Conservation (phyloP, 768 basidiomycete genomes). For the Rhodotorula sphaerocarpa region DNA sequence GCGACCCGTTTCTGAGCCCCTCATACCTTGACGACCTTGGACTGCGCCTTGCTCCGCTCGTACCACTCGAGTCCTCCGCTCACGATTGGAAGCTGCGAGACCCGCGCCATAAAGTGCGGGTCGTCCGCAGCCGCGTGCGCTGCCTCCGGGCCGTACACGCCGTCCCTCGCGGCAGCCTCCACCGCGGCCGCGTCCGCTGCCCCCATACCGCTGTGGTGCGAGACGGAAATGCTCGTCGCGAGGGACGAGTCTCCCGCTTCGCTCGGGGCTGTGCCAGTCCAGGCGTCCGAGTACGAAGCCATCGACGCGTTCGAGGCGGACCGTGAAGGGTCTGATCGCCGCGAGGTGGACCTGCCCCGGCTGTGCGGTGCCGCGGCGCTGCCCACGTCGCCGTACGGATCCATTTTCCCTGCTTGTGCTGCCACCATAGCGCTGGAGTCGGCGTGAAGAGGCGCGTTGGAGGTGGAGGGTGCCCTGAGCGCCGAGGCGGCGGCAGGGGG, state of each 20-base stretch:
- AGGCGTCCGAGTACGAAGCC: slow-evolving; percentile 15
- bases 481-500: neutral
- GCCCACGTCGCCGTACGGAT: too few relatives aligned
- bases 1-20: too few relatives aligned
- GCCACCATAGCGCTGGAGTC: neutral
- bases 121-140: neutral
- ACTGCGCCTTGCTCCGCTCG: slow-evolving; percentile 73
- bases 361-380: too few relatives aligned
- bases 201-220: too few relatives aligned
- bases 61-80: slow-evolving; percentile 32
- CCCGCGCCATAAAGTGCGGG: slow-evolving; percentile 30
- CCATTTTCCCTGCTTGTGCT: too few relatives aligned
- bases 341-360: neutral
- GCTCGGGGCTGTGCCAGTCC: slow-evolving; percentile 5
- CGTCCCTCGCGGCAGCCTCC: neutral
- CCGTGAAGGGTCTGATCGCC: slow-evolving; percentile 3
- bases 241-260: slow-evolving; percentile 12
- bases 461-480: too few relatives aligned
- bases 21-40: slow-evolving; percentile 74
- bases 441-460: neutral
- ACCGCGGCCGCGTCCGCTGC: neutral
- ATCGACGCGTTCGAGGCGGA: slow-evolving; percentile 20
- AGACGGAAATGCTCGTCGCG: neutral
- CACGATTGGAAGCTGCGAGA: slow-evolving; percentile 27
- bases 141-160: neutral